These are phyloP conservation scores for Limnanthes douglasii DNA, from an alignment of 345 rosid genomes.

Conservation along the genomic window DNA sequence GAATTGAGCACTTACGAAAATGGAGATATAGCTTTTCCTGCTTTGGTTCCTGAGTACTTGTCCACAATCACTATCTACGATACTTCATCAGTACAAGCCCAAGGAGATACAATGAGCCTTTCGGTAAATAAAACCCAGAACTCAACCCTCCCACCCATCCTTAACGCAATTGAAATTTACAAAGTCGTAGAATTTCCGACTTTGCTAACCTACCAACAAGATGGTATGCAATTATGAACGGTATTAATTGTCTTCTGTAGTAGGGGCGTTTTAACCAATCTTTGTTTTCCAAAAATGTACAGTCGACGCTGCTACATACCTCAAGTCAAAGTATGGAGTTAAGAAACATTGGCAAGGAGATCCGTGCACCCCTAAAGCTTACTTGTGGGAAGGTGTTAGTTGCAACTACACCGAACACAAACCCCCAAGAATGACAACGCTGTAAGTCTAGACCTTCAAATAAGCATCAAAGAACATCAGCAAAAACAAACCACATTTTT, in stretches of 20 bases:
- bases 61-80: neutral
- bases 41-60: constrained; percentile 5
- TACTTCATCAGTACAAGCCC: neutral
- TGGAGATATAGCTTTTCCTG: neutral
- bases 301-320: constrained; percentile 24
- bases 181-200: constrained; percentile 7
- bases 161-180: constrained; percentile 26
- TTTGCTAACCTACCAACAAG: constrained; percentile 10
- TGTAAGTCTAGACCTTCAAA: no score
- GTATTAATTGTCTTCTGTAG: neutral
- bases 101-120: neutral
- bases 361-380: constrained; percentile 15
- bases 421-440: constrained; percentile 19
- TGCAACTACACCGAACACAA: constrained; percentile 19
- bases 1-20: constrained; percentile 9
- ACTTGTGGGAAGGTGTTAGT: constrained; percentile 30
- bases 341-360: constrained; percentile 42
- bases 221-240: constrained; percentile 17
- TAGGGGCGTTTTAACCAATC: neutral
- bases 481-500: no score
- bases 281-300: neutral
- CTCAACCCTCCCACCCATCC: constrained; percentile 22
- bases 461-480: no score
- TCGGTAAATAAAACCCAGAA: constrained; percentile 6
- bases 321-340: constrained; percentile 24